Evolutionary conservation across 2,329 filamentous ascomycete genomes (phyloP).

Genomic region (Geoglossum cookeanum): DNA sequence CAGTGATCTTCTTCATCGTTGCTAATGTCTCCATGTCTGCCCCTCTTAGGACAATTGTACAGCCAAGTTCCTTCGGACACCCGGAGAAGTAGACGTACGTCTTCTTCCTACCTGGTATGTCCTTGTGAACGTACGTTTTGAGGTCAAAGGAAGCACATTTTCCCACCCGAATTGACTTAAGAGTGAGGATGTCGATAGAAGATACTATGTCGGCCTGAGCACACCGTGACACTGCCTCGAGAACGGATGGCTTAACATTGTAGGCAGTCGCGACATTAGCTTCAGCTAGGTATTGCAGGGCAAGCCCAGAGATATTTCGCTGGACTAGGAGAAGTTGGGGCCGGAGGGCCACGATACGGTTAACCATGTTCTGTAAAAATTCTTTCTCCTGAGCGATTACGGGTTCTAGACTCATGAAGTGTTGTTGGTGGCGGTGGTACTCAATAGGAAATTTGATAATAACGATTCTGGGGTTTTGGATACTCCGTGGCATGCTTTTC

Average conservation of each 20-base stretch:
- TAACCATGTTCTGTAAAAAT: conserved; percentile 78
- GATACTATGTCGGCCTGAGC: conserved; percentile 85
- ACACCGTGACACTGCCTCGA: conserved; percentile 85
- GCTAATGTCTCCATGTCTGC: conserved; percentile 50
- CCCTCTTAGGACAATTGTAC: conserved; percentile 81
- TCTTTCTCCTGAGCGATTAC: conserved; percentile 95
- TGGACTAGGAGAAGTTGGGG: conserved; percentile 83
- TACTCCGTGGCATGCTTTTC: conserved; percentile 86
- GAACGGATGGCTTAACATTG: conserved; percentile 90
- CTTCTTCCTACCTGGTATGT: conserved; percentile 58
- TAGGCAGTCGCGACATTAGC: conserved; percentile 85
- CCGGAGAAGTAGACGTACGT: conserved; percentile 93
- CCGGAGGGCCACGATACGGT: conserved; percentile 67
- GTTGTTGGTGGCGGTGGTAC: conserved; percentile 78
- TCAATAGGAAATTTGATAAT: conserved; percentile 92
- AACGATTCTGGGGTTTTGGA: conserved; percentile 66
- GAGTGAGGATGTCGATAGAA: conserved; percentile 82
- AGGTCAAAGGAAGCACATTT: conserved; percentile 79
- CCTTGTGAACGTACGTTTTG: conserved; percentile 77
- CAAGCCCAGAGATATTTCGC: conserved; percentile 78
- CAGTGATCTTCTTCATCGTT: conserved; percentile 79
- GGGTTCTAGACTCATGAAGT: conserved; percentile 96
- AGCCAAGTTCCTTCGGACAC: conserved; percentile 74
- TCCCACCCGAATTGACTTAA: conserved; percentile 54
- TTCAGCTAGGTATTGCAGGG: conserved; percentile 70